Evolutionary conservation across 1,139 yeast species (phyloP).

Genomic region (Nadsonia starkeyi-henricii): DNA sequence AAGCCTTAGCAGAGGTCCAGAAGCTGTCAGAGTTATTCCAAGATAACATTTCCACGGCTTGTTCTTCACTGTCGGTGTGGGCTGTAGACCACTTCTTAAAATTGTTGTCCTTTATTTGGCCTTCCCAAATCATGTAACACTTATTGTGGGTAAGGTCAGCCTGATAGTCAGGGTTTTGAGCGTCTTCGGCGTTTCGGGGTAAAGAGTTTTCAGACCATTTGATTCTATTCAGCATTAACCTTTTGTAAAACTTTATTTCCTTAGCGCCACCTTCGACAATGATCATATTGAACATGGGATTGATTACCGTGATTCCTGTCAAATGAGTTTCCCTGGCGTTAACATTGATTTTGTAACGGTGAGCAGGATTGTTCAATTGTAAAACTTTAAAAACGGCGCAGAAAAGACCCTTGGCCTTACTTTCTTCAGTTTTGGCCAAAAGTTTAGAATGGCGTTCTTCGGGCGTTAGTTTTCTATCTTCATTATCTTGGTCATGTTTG

Average conservation of each 20-base stretch:
- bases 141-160: slow-evolving; percentile 35
- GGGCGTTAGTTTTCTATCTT: slow-evolving; percentile 43
- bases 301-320: slow-evolving; percentile 40
- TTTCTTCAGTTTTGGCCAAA: slow-evolving; percentile 30
- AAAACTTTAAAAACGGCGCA: slow-evolving; percentile 49
- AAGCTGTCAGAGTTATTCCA: slow-evolving; percentile 43
- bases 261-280: slow-evolving; percentile 63
- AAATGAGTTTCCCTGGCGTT: slow-evolving; percentile 65
- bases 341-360: slow-evolving; percentile 56
- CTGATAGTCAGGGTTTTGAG: slow-evolving; percentile 11
- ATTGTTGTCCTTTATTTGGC: slow-evolving; percentile 39
- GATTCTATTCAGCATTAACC: slow-evolving; percentile 47
- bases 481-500: slow-evolving; percentile 51
- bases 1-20: slow-evolving; percentile 29
- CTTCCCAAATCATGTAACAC: slow-evolving; percentile 62
- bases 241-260: slow-evolving; percentile 45
- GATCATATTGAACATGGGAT: slow-evolving; percentile 39
- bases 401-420: slow-evolving; percentile 38
- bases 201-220: slow-evolving; percentile 46
- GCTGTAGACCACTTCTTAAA: slow-evolving; percentile 53
- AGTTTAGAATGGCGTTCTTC: slow-evolving; percentile 40
- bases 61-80: slow-evolving; percentile 38
- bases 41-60: slow-evolving; percentile 36
- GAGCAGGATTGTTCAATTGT: slow-evolving; percentile 46
- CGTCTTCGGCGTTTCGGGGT: slow-evolving; percentile 17